These are phyloP conservation scores for Hericium alpestre DNA, from an alignment of 768 basidiomycete species.

Conservation along the genomic window DNA sequence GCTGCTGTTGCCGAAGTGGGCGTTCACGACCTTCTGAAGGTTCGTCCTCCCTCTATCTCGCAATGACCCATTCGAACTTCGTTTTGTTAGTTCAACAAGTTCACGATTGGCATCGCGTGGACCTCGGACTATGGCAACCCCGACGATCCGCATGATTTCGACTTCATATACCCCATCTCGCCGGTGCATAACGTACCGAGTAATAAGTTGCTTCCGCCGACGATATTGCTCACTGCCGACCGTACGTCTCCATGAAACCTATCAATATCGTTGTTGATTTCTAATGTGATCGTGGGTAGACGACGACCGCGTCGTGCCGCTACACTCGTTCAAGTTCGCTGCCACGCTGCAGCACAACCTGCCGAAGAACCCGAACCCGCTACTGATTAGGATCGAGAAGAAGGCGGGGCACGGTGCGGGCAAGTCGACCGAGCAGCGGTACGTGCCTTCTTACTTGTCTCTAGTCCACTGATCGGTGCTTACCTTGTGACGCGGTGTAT, in stretches of 20 bases:
- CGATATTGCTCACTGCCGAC: constrained; percentile 73
- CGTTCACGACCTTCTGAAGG: constrained; percentile 71
- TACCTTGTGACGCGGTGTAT: constrained; percentile 1
- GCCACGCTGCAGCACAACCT: constrained; percentile 64
- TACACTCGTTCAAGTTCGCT: constrained; percentile 77
- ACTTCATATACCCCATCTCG: constrained; percentile 73
- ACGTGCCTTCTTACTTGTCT: constrained; percentile 3
- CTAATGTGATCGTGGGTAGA: constrained; percentile 29
- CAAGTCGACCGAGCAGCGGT: constrained; percentile 66
- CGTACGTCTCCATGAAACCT: constrained; percentile 33
- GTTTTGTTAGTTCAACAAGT: constrained; percentile 49
- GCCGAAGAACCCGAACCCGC: constrained; percentile 58
- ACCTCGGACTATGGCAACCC: constrained; percentile 72
- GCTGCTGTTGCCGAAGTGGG: constrained; percentile 75
- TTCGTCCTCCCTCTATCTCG: constrained; percentile 17
- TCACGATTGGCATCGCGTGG: constrained; percentile 75
- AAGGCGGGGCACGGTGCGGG: constrained; percentile 77
- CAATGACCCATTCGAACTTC: not conserved
- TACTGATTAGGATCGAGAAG: constrained; percentile 68
- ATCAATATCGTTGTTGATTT: constrained; percentile 1
- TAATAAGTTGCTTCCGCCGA: constrained; percentile 51
- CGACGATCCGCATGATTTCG: constrained; percentile 66
- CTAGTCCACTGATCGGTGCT: not conserved
- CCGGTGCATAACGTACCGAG: constrained; percentile 71
- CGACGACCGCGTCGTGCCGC: constrained; percentile 78